Evolutionary conservation across 805 yeast species (phyloP), one percentile per base, ranked within the genome.

Genomic region (Lachancea kluyveri): DNA sequence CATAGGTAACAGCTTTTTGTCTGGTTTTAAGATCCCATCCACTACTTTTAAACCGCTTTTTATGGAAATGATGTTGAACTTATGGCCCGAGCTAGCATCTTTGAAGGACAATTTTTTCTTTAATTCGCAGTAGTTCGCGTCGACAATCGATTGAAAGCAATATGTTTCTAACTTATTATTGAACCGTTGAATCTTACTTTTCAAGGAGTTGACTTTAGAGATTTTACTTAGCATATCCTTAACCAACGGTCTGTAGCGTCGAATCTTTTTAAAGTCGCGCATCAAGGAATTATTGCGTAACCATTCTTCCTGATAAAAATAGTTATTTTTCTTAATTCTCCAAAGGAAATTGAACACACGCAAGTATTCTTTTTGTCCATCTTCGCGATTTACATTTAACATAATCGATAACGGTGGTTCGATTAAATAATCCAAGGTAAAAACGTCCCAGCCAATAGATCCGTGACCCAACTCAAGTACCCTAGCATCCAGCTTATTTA

Each of bases 401-500:
- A 82, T 67, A 17, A 70, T 62, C 6, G 74, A 65, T 25, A 81
- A 52, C 1, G 82, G 82, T 9, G 64, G 43, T 8, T 52, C 67
- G 8, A 74, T 47, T 33, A 70, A 63, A 54, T 83, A 92, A 50
- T 87, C 96, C 21, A 88, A 60, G 0, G 96, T 85, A 53, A 90
- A 88, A 2, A 83, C 86, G 50, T 88, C 94, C 96, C 96, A 88
- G 1, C 95, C 96, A 30, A 74, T 59, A 17, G 77, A 73, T 0
- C 85, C 80, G 43, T 79, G 84, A 3, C 78, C 78, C 29, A 80
- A 59, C 37, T 81, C 86, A 29, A 88, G 64, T 14, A 88, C 67
- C 26, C 96, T 65, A 0, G 96, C 95, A 62, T 92, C 97, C 8
- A 90, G 52, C 30, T 83, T 59, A 26, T 68, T 60, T 8, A 72